Base-by-base conservation (phyloP, 805 yeast genomes). In the Barnettozyma populi region DNA sequence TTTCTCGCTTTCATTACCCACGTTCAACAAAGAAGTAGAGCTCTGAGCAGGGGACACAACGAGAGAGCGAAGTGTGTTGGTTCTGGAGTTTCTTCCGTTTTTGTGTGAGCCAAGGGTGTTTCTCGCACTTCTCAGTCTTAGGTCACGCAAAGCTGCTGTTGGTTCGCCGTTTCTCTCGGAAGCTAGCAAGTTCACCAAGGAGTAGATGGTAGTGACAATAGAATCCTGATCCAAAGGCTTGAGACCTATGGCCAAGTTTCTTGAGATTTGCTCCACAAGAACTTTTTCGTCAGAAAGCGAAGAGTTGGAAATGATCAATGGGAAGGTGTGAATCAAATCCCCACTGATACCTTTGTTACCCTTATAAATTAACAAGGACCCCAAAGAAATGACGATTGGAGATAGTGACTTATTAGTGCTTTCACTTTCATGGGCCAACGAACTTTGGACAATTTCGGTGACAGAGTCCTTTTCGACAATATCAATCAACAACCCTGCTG, bases 171-270 rank as follows among this genome's bases (percentile, higher is more conserved):
- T 75, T 50, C 67, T 76, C 14, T 75, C 82, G 45, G 73, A 77
- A 44, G 83, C 77, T 29, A 92, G 67, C 50, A 86, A 64, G 61
- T 94, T 94, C 18, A 86, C 80, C 53, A 92, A 72, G 0, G 95
- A 82, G 66, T 94, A 94, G 44, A 94, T 80, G 1, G 92, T 78
- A 7, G 96, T 83, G 8, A 90, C 86, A 20, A 86, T 82, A 1
- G 87, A 79, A 60, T 90, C 97, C 59, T 89, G 92, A 18, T 90
- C 79, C 45, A 86, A 70, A 8, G 79, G 77, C 48, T 76, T 78
- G 54, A 87, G 70, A 3, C 90, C 89, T 43, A 76, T 63, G 0
- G 90, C 85, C 35, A 90, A 77, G 34, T 78, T 68, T 46, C 67
- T 64, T 1, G 94, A 76, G 2, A 83, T 74, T 6, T 70, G 66